Base-by-base conservation (phyloP, 148 eudicot species). In the Agrostemma githago region DNA sequence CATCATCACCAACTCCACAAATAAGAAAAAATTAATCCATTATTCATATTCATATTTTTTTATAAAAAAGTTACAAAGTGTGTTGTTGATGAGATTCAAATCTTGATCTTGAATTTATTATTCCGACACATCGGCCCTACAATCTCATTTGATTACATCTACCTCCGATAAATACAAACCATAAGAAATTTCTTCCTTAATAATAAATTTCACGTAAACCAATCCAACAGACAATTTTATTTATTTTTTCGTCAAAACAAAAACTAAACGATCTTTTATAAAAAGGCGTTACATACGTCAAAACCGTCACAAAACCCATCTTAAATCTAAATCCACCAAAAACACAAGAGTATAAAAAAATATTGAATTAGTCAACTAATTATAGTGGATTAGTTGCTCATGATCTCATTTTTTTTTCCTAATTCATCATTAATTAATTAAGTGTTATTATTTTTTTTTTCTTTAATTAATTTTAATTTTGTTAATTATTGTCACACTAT, bases 351-450 rank as follows among this genome's bases (percentile, higher is more conserved):
- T 48, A 78, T n/a, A n/a, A n/a, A 68, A 79, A 68, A 53, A 51
- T 26, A 26, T 72, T 74, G 74, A 80, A 65, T 64, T 66, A 80
- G 77, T 72, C 83, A 72, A 79, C 19, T 39, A 12, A 37, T 41
- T 0, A 8, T 16, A 76, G 73, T 76, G 88, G 81, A 81, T 86
- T 81, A 83, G 88, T 77, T 84, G 21, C 37, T 80, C 58, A 66
- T 82, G 63, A 72, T 71, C 75, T 62, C 79, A 72, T 15, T 16
- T 44, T 34, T 34, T 34, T 21, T 12, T 57, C 11, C 65, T 68
- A 72, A 66, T 70, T 68, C 72, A 74, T 46, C 62, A 69, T 51
- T 75, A 56, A 75, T 79, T 62, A 67, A 71, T 43, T 37, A 62
- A 58, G 51, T 26, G 17, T 38, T 65, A 15, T 56, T 53, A 12